Base-by-base conservation (phyloP, 1,139 yeast genomes). In the Tardiomyces digboiensis region DNA sequence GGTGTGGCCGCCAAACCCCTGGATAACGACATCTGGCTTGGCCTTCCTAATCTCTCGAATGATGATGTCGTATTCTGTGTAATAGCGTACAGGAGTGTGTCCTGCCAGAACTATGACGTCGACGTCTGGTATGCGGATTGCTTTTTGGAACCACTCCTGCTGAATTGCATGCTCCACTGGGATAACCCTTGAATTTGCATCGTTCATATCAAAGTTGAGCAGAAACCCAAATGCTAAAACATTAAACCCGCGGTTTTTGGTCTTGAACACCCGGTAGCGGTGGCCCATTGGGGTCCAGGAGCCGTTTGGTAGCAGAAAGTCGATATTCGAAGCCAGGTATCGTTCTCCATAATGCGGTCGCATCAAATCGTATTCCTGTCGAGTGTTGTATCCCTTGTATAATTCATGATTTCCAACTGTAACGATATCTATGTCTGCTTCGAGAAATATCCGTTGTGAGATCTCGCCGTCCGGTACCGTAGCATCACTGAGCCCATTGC, bases 341-440 rank as follows among this genome's bases (percentile, higher is more conserved):
- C 72, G 70, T 8, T 81, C 83, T 2, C 78, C 79, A 60, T 71
- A 87, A 40, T 72, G 72, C 0, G 71, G 67, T 1, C 76, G 80
- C 16, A 87, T 69, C 19, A 68, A 56, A 37, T 81, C 46, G 47
- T 29, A 53, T 59, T 91, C 97, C 54, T 75, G 78, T 33, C 64
- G 57, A 4, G 93, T 76, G 40, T 80, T 78, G 18, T 76, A 82
- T 56, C 76, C 79, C n/a, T 71, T 68, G 60, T 91, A 91, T 39
- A 91, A 71, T 58, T 91, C 98, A 63, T 91, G 98, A 62, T 91
- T 91, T 0, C 98, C 98, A 42, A 89, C 68, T 0, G 96, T 84
- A 38, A 91, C 65, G 38, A 91, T 61, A 59, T 91, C 97, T 3
- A 33, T 14, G 48, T 83, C 81, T 46, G 76, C 76, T 51, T 74